Evolutionary conservation across 495 filamentous ascomycete species (phyloP).

Genomic region (Penicillium malachiteum): DNA sequence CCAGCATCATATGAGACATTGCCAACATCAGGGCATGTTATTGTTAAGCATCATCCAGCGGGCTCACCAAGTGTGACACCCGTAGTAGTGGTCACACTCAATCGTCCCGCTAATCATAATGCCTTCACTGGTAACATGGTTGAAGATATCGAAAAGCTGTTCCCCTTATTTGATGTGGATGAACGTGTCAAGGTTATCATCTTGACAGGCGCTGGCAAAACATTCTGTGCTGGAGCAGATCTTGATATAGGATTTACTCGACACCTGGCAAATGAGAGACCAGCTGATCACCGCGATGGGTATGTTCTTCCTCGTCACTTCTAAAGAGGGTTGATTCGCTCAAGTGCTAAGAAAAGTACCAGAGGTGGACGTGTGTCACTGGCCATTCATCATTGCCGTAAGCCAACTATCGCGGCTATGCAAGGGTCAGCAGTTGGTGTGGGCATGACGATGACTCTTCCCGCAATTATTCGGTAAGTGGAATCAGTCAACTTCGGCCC

Average conservation of each 20-base stretch:
- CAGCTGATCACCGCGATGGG: slow-evolving; percentile 48
- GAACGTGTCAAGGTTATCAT: slow-evolving; percentile 57
- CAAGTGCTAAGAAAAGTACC: background rate
- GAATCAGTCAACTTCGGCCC: background rate
- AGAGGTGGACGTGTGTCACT: slow-evolving; percentile 49
- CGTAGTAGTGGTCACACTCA: slow-evolving; percentile 56
- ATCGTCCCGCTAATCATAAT: slow-evolving; percentile 61
- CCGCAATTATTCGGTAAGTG: slow-evolving; percentile 50
- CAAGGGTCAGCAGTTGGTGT: slow-evolving; percentile 66
- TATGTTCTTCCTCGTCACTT: slow-evolving; percentile 14
- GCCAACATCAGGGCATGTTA: slow-evolving; percentile 48
- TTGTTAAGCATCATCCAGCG: slow-evolving; percentile 51
- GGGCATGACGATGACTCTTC: slow-evolving; percentile 67
- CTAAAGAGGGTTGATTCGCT: background rate
- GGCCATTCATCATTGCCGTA: slow-evolving; percentile 60
- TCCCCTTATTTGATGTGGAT: slow-evolving; percentile 54
- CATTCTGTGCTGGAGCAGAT: slow-evolving; percentile 68
- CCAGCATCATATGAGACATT: slow-evolving; percentile 42
- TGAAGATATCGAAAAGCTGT: slow-evolving; percentile 52
- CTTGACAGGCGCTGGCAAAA: slow-evolving; percentile 57
- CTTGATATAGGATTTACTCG: slow-evolving; percentile 53
- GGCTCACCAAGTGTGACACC: slow-evolving; percentile 50
- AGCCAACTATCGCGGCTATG: slow-evolving; percentile 64
- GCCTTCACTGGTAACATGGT: slow-evolving; percentile 60
- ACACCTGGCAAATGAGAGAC: slow-evolving; percentile 24